Evolutionary conservation across 371 early-diverging fungal species (phyloP).

Genomic region (Mortierella sp.): DNA sequence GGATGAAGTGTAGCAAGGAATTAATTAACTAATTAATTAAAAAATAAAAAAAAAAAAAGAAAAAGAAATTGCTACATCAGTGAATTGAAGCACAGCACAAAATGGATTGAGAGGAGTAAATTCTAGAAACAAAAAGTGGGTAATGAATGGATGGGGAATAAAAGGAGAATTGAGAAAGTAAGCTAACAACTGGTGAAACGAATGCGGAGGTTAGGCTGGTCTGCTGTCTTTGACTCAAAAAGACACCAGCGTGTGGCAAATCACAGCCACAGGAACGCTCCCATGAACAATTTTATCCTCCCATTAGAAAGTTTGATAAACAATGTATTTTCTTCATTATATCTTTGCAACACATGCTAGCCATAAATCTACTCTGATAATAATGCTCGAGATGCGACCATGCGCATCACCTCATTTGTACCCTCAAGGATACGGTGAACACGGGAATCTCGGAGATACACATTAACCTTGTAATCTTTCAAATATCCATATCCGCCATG

Average conservation of each 20-base stretch:
- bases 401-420: slow-evolving; percentile 72
- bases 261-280: too few relatives aligned
- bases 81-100: too few relatives aligned
- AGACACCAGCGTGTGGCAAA: neutral
- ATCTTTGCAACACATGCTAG: neutral
- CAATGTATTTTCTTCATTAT: neutral
- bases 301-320: too few relatives aligned
- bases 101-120: too few relatives aligned
- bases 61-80: too few relatives aligned
- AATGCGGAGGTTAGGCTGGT: neutral
- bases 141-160: too few relatives aligned
- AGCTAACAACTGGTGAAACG: slow-evolving; percentile 4
- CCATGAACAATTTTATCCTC: too few relatives aligned
- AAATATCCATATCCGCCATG: slow-evolving; percentile 76
- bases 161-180: neutral
- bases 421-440: slow-evolving; percentile 75
- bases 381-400: slow-evolving; percentile 62
- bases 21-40: too few relatives aligned
- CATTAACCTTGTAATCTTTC: slow-evolving; percentile 74
- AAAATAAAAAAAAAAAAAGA: neutral
- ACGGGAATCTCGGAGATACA: slow-evolving; percentile 69
- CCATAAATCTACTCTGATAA: slow-evolving; percentile 45
- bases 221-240: neutral
- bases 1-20: too few relatives aligned
- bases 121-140: neutral